Base-by-base conservation (phyloP, 768 basidiomycete species). In the Cyclocybe aegerita region DNA sequence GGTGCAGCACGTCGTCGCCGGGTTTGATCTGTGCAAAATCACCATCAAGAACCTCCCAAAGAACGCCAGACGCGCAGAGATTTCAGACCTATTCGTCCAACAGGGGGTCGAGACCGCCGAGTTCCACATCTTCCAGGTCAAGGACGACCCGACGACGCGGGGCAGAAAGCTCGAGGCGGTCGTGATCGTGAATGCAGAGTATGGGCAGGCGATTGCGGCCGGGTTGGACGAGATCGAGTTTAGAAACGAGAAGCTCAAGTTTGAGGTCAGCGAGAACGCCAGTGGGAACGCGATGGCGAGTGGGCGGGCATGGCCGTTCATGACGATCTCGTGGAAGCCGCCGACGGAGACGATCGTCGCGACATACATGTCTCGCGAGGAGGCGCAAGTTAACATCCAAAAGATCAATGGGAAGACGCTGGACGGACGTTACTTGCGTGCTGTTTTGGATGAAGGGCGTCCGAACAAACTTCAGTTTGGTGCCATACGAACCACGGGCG, bases 11-110 rank as follows among this genome's bases (percentile, higher is more conserved):
- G 53, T 81, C 30, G 60, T 79, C 23, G 68, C 75, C 12, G 81
- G 79, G 4, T 83, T 80, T 53, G 79, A 85, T 37, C 72, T 76
- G 5, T 79, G 76, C 56, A 69, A 70, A 8, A 60, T 85, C 17
- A 72, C 61, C 1, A 63, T 85, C 40, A 68, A 65, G 44, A 75
- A 75, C 48, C 65, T 85, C 29, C 78, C 81, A 0, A 39, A 49
- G 15, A 63, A 77, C 33, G 68, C 69, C 2, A 72, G 62, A 38
- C 60, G 59, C 4, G 53, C 62, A 3, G 78, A 82, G 38, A 62
- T 84, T 9, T 64, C 50, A 4, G 65, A 67, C 0, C 63, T 83
- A 7, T 74, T 83, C 48, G 58, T 60, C 3, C 65, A 66, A 32
- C 78, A 78, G 30, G 78, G 76, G 12, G 49, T 78, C 12, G 67